Percentiles rank a stretch among this genome's conserved stretches.
Evolutionary conservation across 495 filamentous ascomycete genomes (phyloP).

Genomic region (Penicillium pulvis): DNA sequence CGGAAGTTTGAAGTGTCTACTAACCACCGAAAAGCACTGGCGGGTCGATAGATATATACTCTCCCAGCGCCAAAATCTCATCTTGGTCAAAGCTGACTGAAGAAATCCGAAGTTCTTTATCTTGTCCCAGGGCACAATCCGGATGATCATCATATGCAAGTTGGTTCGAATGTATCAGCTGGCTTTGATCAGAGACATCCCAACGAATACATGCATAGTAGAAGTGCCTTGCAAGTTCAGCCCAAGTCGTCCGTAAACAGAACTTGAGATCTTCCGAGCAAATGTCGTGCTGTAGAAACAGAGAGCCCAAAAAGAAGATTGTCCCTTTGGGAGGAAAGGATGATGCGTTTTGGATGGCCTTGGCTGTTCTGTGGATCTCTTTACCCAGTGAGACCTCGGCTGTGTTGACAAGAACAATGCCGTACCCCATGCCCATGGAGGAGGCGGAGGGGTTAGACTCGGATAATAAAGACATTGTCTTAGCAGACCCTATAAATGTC

Average conservation of each 20-base stretch:
- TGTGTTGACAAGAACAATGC: constrained; percentile 26
- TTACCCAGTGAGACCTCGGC: constrained; percentile 21
- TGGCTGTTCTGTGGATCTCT: constrained; percentile 28
- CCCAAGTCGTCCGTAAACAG: constrained; percentile 36
- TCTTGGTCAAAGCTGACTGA: constrained; percentile 21
- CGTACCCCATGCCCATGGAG: constrained; percentile 18
- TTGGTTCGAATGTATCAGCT: neutral
- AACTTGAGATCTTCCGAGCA: constrained; percentile 24
- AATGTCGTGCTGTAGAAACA: constrained; percentile 22
- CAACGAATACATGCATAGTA: constrained; percentile 42
- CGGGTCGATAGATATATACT: constrained; percentile 19
- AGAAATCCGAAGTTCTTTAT: neutral
- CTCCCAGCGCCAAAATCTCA: constrained; percentile 28
- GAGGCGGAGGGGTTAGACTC: constrained; percentile 30
- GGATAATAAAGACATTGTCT: constrained; percentile 7
- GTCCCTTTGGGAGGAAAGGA: constrained; percentile 19
- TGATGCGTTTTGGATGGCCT: constrained; percentile 14
- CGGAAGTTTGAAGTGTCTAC: neutral
- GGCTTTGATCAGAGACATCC: constrained; percentile 8
- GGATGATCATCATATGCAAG: neutral
- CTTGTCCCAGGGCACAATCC: neutral
- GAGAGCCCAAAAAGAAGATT: constrained; percentile 39
- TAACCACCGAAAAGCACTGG: neutral
- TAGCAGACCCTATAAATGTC: constrained; percentile 15
- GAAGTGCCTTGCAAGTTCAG: constrained; percentile 26